Conservation (phyloP, 495 filamentous ascomycete genomes). For the Chaetomium fimeti region DNA sequence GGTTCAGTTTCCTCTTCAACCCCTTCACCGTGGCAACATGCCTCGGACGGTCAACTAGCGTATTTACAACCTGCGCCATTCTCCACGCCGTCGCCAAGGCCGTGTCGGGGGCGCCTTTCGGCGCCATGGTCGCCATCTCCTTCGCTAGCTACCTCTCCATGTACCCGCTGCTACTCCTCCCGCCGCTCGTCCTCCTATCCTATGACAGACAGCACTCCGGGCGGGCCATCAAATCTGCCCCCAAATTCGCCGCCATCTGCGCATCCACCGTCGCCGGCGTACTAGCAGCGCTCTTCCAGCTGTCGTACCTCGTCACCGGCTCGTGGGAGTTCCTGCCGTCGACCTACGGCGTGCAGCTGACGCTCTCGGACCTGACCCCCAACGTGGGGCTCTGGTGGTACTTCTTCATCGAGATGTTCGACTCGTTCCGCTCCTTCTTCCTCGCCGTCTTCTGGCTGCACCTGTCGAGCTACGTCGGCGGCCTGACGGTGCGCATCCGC, state of each 20-base stretch:
- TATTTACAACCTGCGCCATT: conserved; percentile 87
- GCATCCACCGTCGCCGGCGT: conserved; percentile 49
- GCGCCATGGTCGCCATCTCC: conserved; percentile 79
- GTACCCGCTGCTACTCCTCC: conserved; percentile 82
- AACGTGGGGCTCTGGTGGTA: conserved; percentile 99
- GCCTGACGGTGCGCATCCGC: conserved; percentile 74
- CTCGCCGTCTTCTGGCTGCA: conserved; percentile 97
- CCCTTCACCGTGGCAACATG: conserved; percentile 93
- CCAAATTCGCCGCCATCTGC: conserved; percentile 54
- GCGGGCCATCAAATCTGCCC: conserved; percentile 35
- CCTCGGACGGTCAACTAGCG: conserved; percentile 84
- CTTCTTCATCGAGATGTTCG: conserved; percentile 99
- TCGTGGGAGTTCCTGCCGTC: conserved; percentile 83
- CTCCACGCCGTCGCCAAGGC: conserved; percentile 82
- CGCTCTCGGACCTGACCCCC: conserved; percentile 88
- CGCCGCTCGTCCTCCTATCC: conserved; percentile 76
- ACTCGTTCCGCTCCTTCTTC: conserved; percentile 96
- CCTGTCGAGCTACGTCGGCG: conserved; percentile 80
- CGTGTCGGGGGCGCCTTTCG: conserved; percentile 67
- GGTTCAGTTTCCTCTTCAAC: conserved; percentile 79
- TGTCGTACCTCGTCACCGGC: conserved; percentile 74
- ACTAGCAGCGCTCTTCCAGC: conserved; percentile 56
- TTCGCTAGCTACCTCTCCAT: conserved; percentile 88
- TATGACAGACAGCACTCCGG: conserved; percentile 61
- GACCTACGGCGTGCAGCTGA: conserved; percentile 88